A percentile compares a stretch with the other conserved stretches of the same genome.
phyloP scores from a whole-genome alignment of 2,329 filamentous ascomycete species.

The Rosellinia necatrix region DNA sequence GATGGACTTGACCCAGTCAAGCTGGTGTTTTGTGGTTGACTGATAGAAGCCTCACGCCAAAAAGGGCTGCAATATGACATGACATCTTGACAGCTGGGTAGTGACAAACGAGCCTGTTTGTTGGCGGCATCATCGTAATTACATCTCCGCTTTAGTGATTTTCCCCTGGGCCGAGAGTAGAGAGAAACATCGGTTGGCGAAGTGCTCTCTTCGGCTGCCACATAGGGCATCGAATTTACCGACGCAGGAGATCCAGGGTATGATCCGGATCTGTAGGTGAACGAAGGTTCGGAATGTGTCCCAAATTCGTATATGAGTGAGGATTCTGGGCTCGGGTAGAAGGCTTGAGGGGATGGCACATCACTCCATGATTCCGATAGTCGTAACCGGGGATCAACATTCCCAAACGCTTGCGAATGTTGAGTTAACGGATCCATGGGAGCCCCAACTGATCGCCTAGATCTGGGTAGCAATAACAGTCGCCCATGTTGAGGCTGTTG shows the following conservation, averaged over 20 bases:
- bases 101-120: too few relatives aligned
- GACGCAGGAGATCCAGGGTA: slow-evolving; percentile 25
- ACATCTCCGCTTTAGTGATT: too few relatives aligned
- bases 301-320: slow-evolving; percentile 25
- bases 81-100: too few relatives aligned
- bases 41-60: too few relatives aligned
- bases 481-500: too few relatives aligned
- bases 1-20: slow-evolving; percentile 9
- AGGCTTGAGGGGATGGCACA: slow-evolving; percentile 7
- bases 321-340: too few relatives aligned
- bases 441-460: background rate
- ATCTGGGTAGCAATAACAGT: too few relatives aligned
- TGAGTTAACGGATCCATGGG: background rate
- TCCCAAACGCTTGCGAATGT: background rate
- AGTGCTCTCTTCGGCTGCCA: background rate
- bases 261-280: slow-evolving; percentile 26
- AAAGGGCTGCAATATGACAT: too few relatives aligned
- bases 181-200: background rate
- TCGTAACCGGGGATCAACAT: background rate
- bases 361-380: background rate
- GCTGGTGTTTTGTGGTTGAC: too few relatives aligned
- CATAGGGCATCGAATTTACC: slow-evolving; percentile 27
- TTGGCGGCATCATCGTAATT: too few relatives aligned
- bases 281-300: slow-evolving; percentile 26
- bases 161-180: too few relatives aligned